These are phyloP conservation scores for Pseudocohnilembus persalinus DNA, from an alignment of 169 alveolate species.

Conservation along the genomic window DNA sequence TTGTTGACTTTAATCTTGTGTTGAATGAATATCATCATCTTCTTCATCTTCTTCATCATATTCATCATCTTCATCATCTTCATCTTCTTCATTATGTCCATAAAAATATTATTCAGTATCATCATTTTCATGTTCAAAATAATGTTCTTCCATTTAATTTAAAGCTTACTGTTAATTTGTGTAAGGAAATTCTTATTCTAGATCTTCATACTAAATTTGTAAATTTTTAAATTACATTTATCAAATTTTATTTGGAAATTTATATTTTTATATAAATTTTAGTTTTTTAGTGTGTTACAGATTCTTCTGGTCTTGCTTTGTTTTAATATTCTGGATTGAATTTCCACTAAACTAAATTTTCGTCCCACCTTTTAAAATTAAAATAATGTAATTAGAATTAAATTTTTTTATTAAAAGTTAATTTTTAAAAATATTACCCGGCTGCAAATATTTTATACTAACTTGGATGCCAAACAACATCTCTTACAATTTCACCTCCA, in stretches of 20 bases:
- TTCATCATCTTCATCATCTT: not conserved
- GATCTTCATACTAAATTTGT: too few relatives aligned
- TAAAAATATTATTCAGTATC: not conserved
- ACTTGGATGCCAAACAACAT: slow-evolving; percentile 25
- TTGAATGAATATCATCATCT: not conserved
- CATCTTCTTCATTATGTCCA: not conserved
- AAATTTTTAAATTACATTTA: too few relatives aligned
- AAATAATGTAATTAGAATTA: too few relatives aligned
- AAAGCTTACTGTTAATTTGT: too few relatives aligned
- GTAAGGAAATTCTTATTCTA: too few relatives aligned
- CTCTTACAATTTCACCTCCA: not conserved
- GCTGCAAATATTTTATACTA: slow-evolving; percentile 4
- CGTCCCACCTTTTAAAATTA: not conserved
- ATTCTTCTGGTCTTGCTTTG: not conserved
- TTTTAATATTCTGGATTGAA: not conserved
- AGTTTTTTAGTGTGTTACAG: not conserved
- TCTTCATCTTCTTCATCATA: not conserved
- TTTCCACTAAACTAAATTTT: too few relatives aligned
- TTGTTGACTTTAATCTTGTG: too few relatives aligned
- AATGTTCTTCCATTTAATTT: too few relatives aligned
- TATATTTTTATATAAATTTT: too few relatives aligned
- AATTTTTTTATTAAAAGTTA: too few relatives aligned
- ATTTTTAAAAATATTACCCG: not conserved
- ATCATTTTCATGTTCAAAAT: not conserved
- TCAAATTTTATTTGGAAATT: not conserved